Base-by-base conservation (phyloP, 805 yeast genomes). In the Teunomyces tritomae region DNA sequence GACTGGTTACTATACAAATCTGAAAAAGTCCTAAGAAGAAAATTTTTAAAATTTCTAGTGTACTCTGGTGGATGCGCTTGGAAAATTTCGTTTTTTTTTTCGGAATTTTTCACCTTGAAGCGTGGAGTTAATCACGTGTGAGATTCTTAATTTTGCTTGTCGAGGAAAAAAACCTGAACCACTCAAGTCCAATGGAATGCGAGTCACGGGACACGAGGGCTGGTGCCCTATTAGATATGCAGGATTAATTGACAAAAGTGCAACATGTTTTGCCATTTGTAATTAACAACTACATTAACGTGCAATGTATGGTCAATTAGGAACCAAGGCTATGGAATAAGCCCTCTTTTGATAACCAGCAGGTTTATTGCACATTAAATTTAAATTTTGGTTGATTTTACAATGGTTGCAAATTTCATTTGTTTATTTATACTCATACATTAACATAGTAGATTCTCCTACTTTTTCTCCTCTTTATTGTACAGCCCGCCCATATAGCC, bases 1-100 rank as follows among this genome's bases (percentile, higher is more conserved):
- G 73, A 61, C 49, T 37, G 48, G 40, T 55, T 60, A 59, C 64
- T 56, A 53, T 51, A 56, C 55, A 53, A 58, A 60, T 55, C 53
- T 59, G 54, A 50, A 50, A 53, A 52, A 61, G 54, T 57, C 57
- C 53, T 58, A 59, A 49, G 55, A 57, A 47, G 44, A 47, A 47
- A 47, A 47, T 37, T 47, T 47, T 47, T 47, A 47, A 37, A 37
- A 37, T 37, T 37, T 37, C 40, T 24, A 37, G 28, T 37, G 27
- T 26, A 24, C 40, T 37, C 28, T n/a, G 40, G 27, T 37, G 40
- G 40, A 37, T 37, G 40, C 29, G 40, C 40, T 17, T 37, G 40
- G 40, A 37, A 37, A 37, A 37, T 37, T 37, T 37, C 40, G 13
- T 24, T 37, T 37, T 37, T 36, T 36, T 37, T 37, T 37, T 14